Base-by-base conservation (phyloP, 306 rosid genomes). In the Fragaria nilgerrensis region DNA sequence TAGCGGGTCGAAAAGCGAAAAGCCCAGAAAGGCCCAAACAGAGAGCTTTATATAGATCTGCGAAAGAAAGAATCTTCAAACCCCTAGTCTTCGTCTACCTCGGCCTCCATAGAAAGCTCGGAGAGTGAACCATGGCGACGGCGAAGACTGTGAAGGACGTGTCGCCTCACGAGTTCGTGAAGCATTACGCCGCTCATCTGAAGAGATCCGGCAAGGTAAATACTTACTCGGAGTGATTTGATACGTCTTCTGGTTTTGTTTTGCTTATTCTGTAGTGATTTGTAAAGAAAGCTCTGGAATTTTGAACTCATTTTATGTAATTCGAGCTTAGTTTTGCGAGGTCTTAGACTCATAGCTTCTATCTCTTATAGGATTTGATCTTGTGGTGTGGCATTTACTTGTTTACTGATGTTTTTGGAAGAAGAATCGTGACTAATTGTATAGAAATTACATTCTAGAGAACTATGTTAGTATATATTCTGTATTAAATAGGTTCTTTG, bases 101-200 rank as follows among this genome's bases (percentile, higher is more conserved):
- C 79, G 29, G 52, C 82, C 82, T 73, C 81, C 82, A 25, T 70
- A 1, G 5, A 14, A 15, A 9, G 25, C 7, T 44, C 34, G 8
- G 63, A 44, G 34, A 67, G 10, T 68, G 53, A 77, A 68, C 37
- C 6, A 87, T 87, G 90, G 88, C 86, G 64, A 82, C 88, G 29
- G 86, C 90, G 19, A 84, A 73, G 73, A 87, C 84, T 23, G 90
- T 87, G 43, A 87, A 87, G 63, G 90, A 87, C 14, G 90, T 87
- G 49, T 87, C 88, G 1, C 90, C 88, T 13, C 90, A 84, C 71
- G 90, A 87, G 78, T 87, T 87, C 71, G 90, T 87, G 20, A 84
- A 87, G 77, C 88, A 87, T 3, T 86, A 86, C 69, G 81, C 90
- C 2, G 86, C 88, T 27, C 90, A 87, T 70, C 86, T 87, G 49